A percentile compares a stretch with the other conserved stretches of the same genome.
These are phyloP conservation scores for Globisporangium megalacanthum DNA, from an alignment of 352 stramenopile genomes.

Conservation along the genomic window DNA sequence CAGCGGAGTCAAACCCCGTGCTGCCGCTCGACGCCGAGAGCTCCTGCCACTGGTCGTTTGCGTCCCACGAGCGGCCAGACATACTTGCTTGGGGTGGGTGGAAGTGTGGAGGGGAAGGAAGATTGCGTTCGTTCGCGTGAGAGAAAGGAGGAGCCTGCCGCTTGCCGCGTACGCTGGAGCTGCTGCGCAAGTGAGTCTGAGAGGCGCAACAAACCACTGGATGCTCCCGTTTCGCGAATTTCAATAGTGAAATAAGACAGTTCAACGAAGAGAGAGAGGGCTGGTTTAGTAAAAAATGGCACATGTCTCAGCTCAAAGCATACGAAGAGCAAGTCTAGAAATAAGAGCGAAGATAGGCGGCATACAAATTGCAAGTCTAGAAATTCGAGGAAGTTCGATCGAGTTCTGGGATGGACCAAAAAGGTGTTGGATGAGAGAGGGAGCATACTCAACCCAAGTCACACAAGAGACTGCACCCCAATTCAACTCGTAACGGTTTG, in stretches of 20 bases:
- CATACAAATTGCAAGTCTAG: not conserved
- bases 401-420: not conserved
- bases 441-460: not conserved
- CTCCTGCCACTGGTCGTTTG: constrained; percentile 75
- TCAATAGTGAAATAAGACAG: too few relatives aligned
- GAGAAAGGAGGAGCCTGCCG: not conserved
- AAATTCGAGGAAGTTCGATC: not conserved
- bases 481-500: too few relatives aligned
- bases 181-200: not conserved
- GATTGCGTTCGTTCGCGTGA: not conserved
- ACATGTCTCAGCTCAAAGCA: not conserved
- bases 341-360: not conserved
- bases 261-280: not conserved
- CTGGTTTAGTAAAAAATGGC: not conserved
- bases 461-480: too few relatives aligned
- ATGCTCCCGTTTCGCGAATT: not conserved
- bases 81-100: constrained; percentile 18
- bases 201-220: not conserved
- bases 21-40: constrained; percentile 26
- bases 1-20: constrained; percentile 35
- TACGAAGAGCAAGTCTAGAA: not conserved
- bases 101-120: not conserved
- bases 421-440: not conserved
- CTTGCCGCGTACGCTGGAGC: not conserved
- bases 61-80: constrained; percentile 51